A percentile compares a stretch with the other conserved stretches of the same genome.
phyloP scores from a whole-genome alignment of 2,329 filamentous ascomycete genomes.

The Curvularia eragrostidis region DNA sequence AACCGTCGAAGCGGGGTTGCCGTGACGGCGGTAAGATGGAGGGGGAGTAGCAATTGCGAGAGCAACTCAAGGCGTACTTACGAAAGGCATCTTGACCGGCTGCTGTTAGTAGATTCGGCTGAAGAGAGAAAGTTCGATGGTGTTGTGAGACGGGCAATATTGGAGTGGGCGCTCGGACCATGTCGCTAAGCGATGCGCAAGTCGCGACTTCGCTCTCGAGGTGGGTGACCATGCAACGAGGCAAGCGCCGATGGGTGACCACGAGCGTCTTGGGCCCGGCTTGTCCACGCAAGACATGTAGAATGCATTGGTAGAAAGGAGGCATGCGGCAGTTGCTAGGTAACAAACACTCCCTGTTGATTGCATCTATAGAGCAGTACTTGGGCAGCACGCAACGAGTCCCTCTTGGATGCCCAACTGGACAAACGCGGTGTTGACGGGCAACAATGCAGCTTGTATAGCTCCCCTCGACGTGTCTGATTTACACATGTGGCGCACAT shows the following conservation, averaged over 20 bases:
- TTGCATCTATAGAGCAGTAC: not conserved
- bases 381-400: not conserved
- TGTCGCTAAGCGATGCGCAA: conserved; percentile 22
- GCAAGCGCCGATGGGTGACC: conserved; percentile 12
- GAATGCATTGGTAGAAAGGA: no score
- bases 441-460: not conserved
- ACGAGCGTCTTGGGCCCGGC: not conserved
- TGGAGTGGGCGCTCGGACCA: conserved; percentile 20
- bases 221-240: conserved; percentile 17
- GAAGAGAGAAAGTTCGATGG: conserved; percentile 33
- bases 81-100: conserved; percentile 55
- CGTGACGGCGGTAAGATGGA: conserved; percentile 26
- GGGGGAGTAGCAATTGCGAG: conserved; percentile 8
- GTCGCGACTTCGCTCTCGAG: conserved; percentile 15
- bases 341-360: not conserved
- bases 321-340: not conserved
- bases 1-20: conserved; percentile 37
- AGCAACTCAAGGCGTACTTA: conserved; percentile 49
- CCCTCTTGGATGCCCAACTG: not conserved
- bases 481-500: not conserved
- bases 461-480: not conserved
- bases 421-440: not conserved
- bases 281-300: no score
- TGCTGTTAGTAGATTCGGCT: conserved; percentile 40
- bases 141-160: conserved; percentile 12